Conservation (phyloP, 2,329 filamentous ascomycete species). For the Zasmidium angulare region DNA sequence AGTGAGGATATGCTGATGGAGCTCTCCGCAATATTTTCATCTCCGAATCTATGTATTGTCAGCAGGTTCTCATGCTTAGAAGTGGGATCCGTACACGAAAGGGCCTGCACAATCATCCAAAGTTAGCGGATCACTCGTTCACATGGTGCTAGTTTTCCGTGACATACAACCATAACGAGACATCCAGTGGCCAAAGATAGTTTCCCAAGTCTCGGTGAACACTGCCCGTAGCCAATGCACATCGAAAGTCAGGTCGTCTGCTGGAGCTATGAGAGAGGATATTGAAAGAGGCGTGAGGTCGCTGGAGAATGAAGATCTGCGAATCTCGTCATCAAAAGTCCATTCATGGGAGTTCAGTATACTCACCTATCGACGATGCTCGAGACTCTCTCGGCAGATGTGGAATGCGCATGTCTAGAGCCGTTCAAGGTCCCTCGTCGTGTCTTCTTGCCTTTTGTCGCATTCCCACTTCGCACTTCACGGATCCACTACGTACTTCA, state of each 20-base stretch:
- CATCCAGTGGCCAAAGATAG: constrained; percentile 14
- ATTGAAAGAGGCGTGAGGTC: neutral
- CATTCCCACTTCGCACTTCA: neutral
- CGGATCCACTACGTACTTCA: constrained; percentile 8
- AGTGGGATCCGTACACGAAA: neutral
- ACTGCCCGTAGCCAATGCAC: neutral
- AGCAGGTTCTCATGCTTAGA: neutral
- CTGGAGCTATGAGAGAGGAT: neutral
- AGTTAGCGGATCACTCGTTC: neutral
- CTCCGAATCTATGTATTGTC: constrained; percentile 6
- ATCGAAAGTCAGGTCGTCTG: neutral
- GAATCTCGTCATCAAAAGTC: neutral
- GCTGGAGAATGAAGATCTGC: neutral
- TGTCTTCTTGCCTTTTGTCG: neutral
- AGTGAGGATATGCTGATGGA: constrained; percentile 9
- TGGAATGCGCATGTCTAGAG: neutral
- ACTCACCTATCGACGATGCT: neutral
- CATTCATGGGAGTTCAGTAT: neutral
- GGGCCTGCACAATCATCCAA: neutral
- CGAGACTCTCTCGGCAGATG: neutral
- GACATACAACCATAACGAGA: constrained; percentile 1
- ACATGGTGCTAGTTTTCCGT: neutral
- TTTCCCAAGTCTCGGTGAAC: neutral
- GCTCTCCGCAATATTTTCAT: constrained; percentile 12
- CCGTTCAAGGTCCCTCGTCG: constrained; percentile 1